phyloP scores from a whole-genome alignment of 306 rosid species.

The Malus orientalis region DNA sequence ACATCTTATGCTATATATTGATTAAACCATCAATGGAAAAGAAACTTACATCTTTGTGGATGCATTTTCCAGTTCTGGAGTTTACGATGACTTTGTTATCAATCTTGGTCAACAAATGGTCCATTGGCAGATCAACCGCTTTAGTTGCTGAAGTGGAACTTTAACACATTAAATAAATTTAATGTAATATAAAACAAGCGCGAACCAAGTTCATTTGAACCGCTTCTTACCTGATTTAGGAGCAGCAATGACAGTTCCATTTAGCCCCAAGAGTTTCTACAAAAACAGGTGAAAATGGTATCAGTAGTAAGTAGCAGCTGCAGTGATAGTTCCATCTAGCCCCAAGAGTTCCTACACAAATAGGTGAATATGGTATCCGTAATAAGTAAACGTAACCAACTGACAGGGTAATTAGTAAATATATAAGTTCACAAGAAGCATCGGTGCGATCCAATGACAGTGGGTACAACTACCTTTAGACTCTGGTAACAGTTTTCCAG shows the following conservation, averaged over 20 bases:
- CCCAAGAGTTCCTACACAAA: slow-evolving; percentile 43
- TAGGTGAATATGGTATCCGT: neutral
- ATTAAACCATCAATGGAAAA: neutral
- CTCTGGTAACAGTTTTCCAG: slow-evolving; percentile 62
- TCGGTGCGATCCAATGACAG: neutral
- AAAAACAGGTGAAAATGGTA: neutral
- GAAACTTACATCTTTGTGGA: slow-evolving; percentile 54
- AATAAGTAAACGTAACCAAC: neutral
- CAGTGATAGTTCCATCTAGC: slow-evolving; percentile 7
- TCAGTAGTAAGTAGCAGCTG: slow-evolving; percentile 4
- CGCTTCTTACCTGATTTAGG: slow-evolving; percentile 44
- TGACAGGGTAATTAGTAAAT: neutral
- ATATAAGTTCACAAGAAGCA: neutral
- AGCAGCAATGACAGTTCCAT: slow-evolving; percentile 24
- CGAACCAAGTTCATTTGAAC: neutral
- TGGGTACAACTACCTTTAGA: slow-evolving; percentile 49
- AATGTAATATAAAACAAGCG: neutral
- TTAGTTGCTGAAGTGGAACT: slow-evolving; percentile 26
- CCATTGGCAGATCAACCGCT: slow-evolving; percentile 47
- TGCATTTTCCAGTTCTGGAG: slow-evolving; percentile 38
- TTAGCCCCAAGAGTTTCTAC: slow-evolving; percentile 72
- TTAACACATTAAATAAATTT: neutral
- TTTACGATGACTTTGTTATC: slow-evolving; percentile 56
- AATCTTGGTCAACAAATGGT: slow-evolving; percentile 41
- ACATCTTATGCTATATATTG: neutral